Conservation (phyloP, 495 filamentous ascomycete genomes). For the Hypoxylon cercidicola region DNA sequence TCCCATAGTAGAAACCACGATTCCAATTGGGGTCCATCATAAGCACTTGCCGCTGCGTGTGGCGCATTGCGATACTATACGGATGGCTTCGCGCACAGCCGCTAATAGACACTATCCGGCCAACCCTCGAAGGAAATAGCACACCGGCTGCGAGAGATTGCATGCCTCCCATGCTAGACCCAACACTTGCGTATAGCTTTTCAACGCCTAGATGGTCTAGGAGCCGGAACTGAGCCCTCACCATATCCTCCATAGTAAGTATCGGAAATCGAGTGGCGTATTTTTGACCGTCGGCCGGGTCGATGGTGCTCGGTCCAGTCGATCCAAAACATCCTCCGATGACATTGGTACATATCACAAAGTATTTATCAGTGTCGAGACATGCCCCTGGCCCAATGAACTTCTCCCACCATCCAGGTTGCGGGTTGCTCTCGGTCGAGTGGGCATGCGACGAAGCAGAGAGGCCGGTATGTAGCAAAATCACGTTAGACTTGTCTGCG, state of each 20-base stretch:
- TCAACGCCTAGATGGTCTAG: constrained; percentile 82
- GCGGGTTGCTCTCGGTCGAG: constrained; percentile 83
- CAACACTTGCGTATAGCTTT: constrained; percentile 90
- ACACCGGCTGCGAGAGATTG: constrained; percentile 93
- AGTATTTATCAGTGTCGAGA: constrained; percentile 91
- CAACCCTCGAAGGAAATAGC: constrained; percentile 82
- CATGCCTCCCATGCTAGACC: constrained; percentile 98
- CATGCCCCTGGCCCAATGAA: constrained; percentile 92
- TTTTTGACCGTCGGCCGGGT: constrained; percentile 85
- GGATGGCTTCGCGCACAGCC: constrained; percentile 96
- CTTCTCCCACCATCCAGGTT: constrained; percentile 98
- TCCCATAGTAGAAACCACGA: constrained; percentile 94
- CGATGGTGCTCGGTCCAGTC: constrained; percentile 87
- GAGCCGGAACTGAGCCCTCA: constrained; percentile 91
- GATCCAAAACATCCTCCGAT: constrained; percentile 96
- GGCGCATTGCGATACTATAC: constrained; percentile 99
- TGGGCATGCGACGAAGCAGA: constrained; percentile 96
- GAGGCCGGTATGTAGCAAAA: constrained; percentile 92
- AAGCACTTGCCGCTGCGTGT: constrained; percentile 95
- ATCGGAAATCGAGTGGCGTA: constrained; percentile 98
- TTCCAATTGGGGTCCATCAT: constrained; percentile 99
- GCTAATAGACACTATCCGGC: constrained; percentile 86
- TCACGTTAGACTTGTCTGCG: constrained; percentile 82
- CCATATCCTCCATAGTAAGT: constrained; percentile 97
- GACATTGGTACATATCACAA: constrained; percentile 96